These are phyloP conservation scores for Primulina huaijiensis DNA, from an alignment of 257 asterid genomes.

Conservation along the genomic window DNA sequence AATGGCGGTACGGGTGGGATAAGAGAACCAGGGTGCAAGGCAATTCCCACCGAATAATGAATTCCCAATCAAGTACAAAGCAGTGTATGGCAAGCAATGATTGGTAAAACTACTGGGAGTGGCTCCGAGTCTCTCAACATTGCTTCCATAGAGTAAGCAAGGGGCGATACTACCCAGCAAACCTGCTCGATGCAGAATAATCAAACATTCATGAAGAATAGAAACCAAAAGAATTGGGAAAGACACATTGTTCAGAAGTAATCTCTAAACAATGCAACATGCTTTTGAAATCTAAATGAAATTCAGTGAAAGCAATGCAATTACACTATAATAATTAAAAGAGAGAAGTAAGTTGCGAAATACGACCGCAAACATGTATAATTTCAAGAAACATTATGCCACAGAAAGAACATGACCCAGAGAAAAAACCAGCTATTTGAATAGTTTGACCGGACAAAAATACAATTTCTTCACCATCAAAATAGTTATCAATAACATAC, in stretches of 20 bases:
- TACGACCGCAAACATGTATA: neutral
- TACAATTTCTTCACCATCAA: neutral
- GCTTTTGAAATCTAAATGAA: neutral
- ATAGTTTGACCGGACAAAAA: neutral
- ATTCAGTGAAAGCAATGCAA: neutral
- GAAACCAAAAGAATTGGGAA: neutral
- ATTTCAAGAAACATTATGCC: neutral
- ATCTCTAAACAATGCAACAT: neutral
- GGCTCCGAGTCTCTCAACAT: slow-evolving; percentile 75
- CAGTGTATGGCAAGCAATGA: slow-evolving; percentile 90
- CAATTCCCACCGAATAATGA: slow-evolving; percentile 70
- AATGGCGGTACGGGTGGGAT: slow-evolving; percentile 75
- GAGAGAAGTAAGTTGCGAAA: neutral
- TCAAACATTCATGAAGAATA: slow-evolving; percentile 1
- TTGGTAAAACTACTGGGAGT: slow-evolving; percentile 62
- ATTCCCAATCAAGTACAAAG: slow-evolving; percentile 71
- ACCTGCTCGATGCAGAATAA: slow-evolving; percentile 47
- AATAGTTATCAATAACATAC: neutral
- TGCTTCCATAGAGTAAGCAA: slow-evolving; percentile 89
- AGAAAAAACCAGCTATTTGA: neutral
- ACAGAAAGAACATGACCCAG: neutral
- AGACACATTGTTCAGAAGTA: neutral
- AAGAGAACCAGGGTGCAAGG: slow-evolving; percentile 87
- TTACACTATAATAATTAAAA: neutral
- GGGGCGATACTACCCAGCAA: slow-evolving; percentile 82